phyloP scores from a whole-genome alignment of 805 yeast species.

The Spathaspora gorwiae region DNA sequence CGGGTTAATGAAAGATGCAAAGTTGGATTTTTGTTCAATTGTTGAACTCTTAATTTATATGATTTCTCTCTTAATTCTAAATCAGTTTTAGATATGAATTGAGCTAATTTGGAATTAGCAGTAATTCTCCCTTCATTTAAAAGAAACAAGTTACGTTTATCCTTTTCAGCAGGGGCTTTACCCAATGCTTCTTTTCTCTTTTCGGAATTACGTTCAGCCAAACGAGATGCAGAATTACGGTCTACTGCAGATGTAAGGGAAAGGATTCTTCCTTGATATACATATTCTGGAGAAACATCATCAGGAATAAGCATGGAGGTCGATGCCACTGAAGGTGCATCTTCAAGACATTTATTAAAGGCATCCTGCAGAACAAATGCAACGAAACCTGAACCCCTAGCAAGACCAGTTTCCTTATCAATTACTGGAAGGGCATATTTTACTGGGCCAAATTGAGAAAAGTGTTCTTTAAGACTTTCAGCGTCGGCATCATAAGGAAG shows the following conservation, averaged over 20 bases:
- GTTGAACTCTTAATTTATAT: constrained; percentile 79
- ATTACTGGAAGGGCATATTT: constrained; percentile 91
- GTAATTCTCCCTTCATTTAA: constrained; percentile 93
- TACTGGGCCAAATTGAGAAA: constrained; percentile 75
- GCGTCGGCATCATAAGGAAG: constrained; percentile 91
- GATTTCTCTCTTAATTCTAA: constrained; percentile 86
- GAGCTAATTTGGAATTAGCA: constrained; percentile 73
- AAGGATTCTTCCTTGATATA: constrained; percentile 86
- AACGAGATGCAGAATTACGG: constrained; percentile 70
- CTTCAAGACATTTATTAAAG: constrained; percentile 61
- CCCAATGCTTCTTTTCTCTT: constrained; percentile 76
- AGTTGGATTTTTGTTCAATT: constrained; percentile 84
- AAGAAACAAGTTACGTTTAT: constrained; percentile 78
- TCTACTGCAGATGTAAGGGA: constrained; percentile 83
- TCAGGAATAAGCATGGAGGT: constrained; percentile 79
- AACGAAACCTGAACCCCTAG: constrained; percentile 93
- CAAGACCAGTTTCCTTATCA: constrained; percentile 78
- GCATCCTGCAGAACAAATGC: constrained; percentile 66
- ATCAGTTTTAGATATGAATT: constrained; percentile 62
- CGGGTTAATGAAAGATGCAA: constrained; percentile 92
- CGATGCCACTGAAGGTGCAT: constrained; percentile 68
- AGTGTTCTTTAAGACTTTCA: constrained; percentile 74
- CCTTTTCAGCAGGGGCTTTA: constrained; percentile 72
- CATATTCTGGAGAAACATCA: constrained; percentile 85
- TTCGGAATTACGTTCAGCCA: constrained; percentile 68